A percentile compares a stretch with the other conserved stretches of the same genome.
These are phyloP conservation scores for Volvox carteri DNA, from an alignment of 163 green algal species.

Conservation along the genomic window DNA sequence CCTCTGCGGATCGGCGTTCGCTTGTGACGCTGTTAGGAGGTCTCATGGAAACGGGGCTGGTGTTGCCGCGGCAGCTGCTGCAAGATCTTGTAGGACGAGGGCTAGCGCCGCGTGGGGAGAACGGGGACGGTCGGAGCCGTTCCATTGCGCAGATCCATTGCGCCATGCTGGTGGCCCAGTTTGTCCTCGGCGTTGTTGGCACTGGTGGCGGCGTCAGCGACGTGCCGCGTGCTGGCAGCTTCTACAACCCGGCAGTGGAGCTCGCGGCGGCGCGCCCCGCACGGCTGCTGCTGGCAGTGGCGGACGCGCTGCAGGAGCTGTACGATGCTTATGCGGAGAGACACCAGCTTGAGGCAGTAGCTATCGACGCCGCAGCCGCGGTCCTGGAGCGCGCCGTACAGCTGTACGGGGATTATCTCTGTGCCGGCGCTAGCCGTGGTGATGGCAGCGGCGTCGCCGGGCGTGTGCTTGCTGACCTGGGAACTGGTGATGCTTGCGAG, in stretches of 20 bases:
- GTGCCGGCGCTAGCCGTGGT: too few relatives aligned
- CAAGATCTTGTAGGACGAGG: not conserved
- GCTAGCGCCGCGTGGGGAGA: not conserved
- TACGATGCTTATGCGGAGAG: not conserved
- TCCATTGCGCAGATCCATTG: not conserved
- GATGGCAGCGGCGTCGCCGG: too few relatives aligned
- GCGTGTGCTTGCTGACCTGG: not conserved
- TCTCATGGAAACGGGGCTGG: not conserved
- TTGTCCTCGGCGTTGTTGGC: not conserved
- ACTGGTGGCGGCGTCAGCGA: not conserved
- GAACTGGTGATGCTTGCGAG: not conserved
- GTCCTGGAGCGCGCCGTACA: slow-evolving; percentile 17
- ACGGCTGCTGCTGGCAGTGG: slow-evolving; percentile 21
- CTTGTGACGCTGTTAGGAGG: not conserved
- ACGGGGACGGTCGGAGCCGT: not conserved
- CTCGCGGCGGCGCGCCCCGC: slow-evolving; percentile 23
- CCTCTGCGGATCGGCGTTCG: not conserved
- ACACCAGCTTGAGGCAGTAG: not conserved
- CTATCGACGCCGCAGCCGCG: not conserved
- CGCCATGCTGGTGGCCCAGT: slow-evolving; percentile 7
- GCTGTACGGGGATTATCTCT: slow-evolving; percentile 9
- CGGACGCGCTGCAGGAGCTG: not conserved
- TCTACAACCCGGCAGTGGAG: not conserved
- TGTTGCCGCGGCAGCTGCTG: slow-evolving; percentile 25
- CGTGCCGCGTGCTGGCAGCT: not conserved